phyloP scores from a whole-genome alignment of 176 grass and related monocot species.

The Melocanna baccifera region DNA sequence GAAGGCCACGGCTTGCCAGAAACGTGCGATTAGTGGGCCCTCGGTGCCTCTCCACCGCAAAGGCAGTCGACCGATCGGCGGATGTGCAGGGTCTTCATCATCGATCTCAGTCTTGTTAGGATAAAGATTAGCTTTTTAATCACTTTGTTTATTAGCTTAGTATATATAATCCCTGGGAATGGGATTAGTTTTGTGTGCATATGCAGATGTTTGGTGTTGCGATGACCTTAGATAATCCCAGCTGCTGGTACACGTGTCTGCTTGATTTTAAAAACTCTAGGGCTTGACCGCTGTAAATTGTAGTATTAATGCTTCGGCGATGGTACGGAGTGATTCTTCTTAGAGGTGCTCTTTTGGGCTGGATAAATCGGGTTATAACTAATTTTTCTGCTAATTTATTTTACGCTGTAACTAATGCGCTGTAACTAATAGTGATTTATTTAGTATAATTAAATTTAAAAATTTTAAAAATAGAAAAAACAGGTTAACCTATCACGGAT shows the following conservation, averaged over 20 bases:
- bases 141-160: not conserved
- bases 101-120: not conserved
- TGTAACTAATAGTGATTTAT: no score
- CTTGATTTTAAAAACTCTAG: not conserved
- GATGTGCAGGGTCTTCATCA: not conserved
- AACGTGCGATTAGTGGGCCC: conserved; percentile 31
- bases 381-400: no score
- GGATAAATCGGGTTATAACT: no score
- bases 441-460: no score
- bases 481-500: no score
- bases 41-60: conserved; percentile 10
- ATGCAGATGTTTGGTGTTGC: not conserved
- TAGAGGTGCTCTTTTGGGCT: no score
- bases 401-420: no score
- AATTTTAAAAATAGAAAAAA: no score
- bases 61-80: not conserved
- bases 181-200: not conserved
- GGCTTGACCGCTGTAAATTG: not conserved
- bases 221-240: not conserved
- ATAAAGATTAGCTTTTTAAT: conserved; percentile 32
- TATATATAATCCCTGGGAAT: not conserved
- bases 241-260: not conserved
- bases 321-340: not conserved
- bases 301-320: not conserved
- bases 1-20: conserved; percentile 29